These are phyloP conservation scores for Arthrobotrys entomopaga DNA, from an alignment of 2,329 filamentous ascomycete species.

Conservation along the genomic window DNA sequence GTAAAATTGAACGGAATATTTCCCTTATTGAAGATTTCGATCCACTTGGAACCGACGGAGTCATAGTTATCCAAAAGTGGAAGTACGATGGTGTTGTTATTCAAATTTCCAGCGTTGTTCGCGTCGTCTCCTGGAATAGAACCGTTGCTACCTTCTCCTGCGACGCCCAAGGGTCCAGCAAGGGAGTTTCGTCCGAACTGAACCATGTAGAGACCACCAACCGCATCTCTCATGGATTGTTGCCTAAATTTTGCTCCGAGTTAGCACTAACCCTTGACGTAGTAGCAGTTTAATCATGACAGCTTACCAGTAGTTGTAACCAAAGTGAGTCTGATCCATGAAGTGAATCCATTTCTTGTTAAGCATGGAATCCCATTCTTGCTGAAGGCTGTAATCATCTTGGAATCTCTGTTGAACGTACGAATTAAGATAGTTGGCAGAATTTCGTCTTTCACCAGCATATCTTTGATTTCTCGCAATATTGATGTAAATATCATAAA, in stretches of 20 bases:
- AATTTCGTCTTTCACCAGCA: constrained; percentile 69
- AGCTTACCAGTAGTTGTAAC: constrained; percentile 65
- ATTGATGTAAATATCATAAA: constrained; percentile 68
- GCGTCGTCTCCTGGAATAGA: constrained; percentile 74
- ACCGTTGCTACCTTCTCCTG: constrained; percentile 73
- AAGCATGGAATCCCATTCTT: constrained; percentile 69
- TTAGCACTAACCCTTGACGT: too few species aligned
- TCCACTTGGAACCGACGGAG: constrained; percentile 67
- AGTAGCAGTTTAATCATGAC: constrained; percentile 63
- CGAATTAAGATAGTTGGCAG: constrained; percentile 68
- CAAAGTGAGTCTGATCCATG: constrained; percentile 63
- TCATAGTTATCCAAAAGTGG: constrained; percentile 71
- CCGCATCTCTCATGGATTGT: constrained; percentile 76
- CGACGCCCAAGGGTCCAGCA: constrained; percentile 72
- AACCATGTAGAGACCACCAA: constrained; percentile 71
- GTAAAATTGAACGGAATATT: constrained; percentile 67
- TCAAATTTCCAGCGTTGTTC: constrained; percentile 68
- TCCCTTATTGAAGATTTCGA: constrained; percentile 73
- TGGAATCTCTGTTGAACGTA: constrained; percentile 68
- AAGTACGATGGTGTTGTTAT: constrained; percentile 67
- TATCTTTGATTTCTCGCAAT: constrained; percentile 68
- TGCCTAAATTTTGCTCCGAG: constrained; percentile 66
- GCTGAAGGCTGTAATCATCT: constrained; percentile 69
- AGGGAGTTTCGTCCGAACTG: constrained; percentile 70
- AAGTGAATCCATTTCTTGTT: constrained; percentile 66